Evolutionary conservation across 2,329 filamentous ascomycete genomes (phyloP).

Genomic region (Colletotrichum shisoi): DNA sequence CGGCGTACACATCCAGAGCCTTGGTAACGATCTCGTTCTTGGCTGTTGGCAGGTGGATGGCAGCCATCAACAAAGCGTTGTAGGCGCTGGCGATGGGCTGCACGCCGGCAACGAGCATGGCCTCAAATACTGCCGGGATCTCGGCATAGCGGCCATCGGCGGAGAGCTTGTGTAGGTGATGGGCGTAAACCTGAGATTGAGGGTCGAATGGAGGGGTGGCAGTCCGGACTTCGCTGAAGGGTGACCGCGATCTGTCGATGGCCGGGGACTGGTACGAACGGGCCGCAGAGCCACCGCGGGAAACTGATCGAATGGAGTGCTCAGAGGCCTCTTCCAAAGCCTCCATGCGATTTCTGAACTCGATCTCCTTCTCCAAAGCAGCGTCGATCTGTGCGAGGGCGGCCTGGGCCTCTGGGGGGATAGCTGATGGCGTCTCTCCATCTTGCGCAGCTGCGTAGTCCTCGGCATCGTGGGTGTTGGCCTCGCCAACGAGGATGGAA

Average conservation of each 20-base stretch:
- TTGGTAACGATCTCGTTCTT: constrained; percentile 87
- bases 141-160: constrained; percentile 78
- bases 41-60: constrained; percentile 80
- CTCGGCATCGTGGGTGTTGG: constrained; percentile 58
- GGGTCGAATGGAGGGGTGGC: constrained; percentile 68
- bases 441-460: constrained; percentile 46
- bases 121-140: constrained; percentile 89
- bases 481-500: constrained; percentile 67
- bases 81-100: constrained; percentile 86
- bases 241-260: constrained; percentile 53
- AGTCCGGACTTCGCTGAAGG: constrained; percentile 61
- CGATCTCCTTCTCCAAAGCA: constrained; percentile 80
- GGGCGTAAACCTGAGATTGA: constrained; percentile 75
- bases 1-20: constrained; percentile 91
- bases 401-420: constrained; percentile 61
- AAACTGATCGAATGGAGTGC: constrained; percentile 50
- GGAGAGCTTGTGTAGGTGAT: constrained; percentile 78
- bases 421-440: constrained; percentile 46
- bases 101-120: constrained; percentile 82
- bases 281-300: constrained; percentile 50
- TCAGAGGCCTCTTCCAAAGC: constrained; percentile 54
- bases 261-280: constrained; percentile 52
- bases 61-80: constrained; percentile 85
- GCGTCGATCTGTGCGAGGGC: constrained; percentile 85
- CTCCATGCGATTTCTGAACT: constrained; percentile 59